These are phyloP conservation scores for Thuja plicata DNA, from an alignment of 83 land plant species.

Conservation along the genomic window DNA sequence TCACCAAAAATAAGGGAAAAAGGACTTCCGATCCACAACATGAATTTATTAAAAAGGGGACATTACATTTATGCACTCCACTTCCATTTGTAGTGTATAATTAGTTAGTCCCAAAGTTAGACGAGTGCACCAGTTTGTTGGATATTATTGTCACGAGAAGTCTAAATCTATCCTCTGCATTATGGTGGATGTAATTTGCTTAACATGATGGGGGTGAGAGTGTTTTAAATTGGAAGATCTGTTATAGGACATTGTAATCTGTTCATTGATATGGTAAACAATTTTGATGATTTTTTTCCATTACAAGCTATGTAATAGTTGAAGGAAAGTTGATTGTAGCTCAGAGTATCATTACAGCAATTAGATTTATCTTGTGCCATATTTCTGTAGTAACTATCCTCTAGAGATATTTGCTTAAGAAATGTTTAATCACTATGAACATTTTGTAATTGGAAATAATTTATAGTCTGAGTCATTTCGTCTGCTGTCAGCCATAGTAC, in stretches of 20 bases:
- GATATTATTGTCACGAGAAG: neutral
- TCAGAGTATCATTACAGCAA: neutral
- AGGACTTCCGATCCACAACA: no score
- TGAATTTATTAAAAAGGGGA: no score
- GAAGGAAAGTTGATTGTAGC: neutral
- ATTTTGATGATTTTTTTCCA: neutral
- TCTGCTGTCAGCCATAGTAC: neutral
- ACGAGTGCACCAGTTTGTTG: neutral
- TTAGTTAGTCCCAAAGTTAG: neutral
- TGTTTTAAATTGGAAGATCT: neutral
- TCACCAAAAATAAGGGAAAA: no score
- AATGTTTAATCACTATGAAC: neutral
- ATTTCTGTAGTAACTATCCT: neutral
- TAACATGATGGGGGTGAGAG: neutral
- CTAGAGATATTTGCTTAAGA: neutral
- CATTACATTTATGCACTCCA: no score
- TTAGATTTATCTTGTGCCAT: neutral
- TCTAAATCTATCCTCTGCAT: neutral
- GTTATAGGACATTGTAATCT: neutral
- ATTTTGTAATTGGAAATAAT: neutral
- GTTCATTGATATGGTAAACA: neutral
- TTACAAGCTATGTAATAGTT: neutral
- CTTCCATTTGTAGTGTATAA: neutral
- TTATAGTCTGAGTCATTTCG: neutral
- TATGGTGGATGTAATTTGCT: neutral